Evolutionary conservation across 2,329 filamentous ascomycete species (phyloP).

Genomic region (Stemphylium beticola): DNA sequence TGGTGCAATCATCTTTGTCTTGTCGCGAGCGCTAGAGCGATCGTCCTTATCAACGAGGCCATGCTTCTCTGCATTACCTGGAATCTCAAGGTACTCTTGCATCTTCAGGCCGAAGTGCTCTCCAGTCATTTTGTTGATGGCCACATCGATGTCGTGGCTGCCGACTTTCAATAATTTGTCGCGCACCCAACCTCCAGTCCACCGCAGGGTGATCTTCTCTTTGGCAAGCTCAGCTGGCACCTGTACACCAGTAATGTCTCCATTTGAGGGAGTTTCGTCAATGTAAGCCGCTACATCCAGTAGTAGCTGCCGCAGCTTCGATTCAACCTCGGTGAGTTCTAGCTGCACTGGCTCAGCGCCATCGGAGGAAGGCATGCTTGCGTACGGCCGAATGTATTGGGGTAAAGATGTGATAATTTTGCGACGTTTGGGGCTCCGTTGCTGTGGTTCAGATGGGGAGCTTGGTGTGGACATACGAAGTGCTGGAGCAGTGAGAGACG

Average conservation of each 20-base stretch:
- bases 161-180: constrained; percentile 77
- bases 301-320: constrained; percentile 74
- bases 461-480: constrained; percentile 41
- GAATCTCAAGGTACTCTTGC: constrained; percentile 69
- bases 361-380: constrained; percentile 36
- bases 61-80: constrained; percentile 68
- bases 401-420: constrained; percentile 28
- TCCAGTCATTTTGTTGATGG: constrained; percentile 85
- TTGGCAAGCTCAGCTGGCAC: constrained; percentile 55
- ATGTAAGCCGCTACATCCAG: constrained; percentile 81
- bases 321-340: constrained; percentile 72
- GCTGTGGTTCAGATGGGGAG: constrained; percentile 27
- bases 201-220: constrained; percentile 66
- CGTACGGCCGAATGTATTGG: constrained; percentile 31
- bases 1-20: constrained; percentile 65
- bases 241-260: constrained; percentile 38
- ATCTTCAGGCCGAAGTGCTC: constrained; percentile 74
- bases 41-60: constrained; percentile 51
- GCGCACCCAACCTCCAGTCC: constrained; percentile 86
- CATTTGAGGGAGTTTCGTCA: constrained; percentile 51
- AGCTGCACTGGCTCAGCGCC: constrained; percentile 46
- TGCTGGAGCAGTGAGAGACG: constrained; percentile 6
- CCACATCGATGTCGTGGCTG: constrained; percentile 83
- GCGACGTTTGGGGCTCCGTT: constrained; percentile 42
- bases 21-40: constrained; percentile 48